phyloP scores from a whole-genome alignment of 805 yeast genomes.

The Wickerhamomyces bisporus region DNA sequence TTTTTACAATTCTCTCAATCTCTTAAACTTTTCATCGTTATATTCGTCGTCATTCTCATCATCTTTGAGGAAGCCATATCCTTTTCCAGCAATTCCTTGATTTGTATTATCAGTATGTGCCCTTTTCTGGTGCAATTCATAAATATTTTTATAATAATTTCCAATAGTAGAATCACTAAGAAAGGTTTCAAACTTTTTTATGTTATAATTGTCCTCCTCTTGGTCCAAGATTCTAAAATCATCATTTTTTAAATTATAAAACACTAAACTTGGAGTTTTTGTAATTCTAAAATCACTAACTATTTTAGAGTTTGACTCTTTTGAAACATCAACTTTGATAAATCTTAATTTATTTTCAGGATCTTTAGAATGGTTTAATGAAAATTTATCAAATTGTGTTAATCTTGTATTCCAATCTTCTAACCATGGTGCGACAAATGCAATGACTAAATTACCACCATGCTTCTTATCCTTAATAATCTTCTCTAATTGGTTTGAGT shows the following conservation, averaged over 20 bases:
- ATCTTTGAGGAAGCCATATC: constrained; percentile 13
- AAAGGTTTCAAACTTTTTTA: constrained; percentile 22
- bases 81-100: constrained; percentile 14
- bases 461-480: constrained; percentile 1
- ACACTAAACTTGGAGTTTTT: constrained; percentile 28
- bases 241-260: constrained; percentile 16
- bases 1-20: constrained; percentile 22
- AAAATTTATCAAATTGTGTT: constrained; percentile 28
- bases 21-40: constrained; percentile 15
- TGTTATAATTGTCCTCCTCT: constrained; percentile 18
- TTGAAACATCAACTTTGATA: constrained; percentile 29
- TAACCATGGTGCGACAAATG: constrained; percentile 34
- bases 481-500: constrained; percentile 12
- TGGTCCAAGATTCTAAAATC: constrained; percentile 5
- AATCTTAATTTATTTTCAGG: constrained; percentile 23
- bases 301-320: constrained; percentile 22
- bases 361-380: constrained; percentile 9
- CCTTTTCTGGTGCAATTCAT: constrained; percentile 10
- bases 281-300: constrained; percentile 24
- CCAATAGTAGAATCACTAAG: constrained; percentile 25
- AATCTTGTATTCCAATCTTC: constrained; percentile 28
- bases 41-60: constrained; percentile 16
- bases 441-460: constrained; percentile 21
- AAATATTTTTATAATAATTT: constrained; percentile 7
- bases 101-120: constrained; percentile 13